These are phyloP conservation scores for Candida xiaguanensis DNA, from an alignment of 805 yeast genomes.

Conservation along the genomic window DNA sequence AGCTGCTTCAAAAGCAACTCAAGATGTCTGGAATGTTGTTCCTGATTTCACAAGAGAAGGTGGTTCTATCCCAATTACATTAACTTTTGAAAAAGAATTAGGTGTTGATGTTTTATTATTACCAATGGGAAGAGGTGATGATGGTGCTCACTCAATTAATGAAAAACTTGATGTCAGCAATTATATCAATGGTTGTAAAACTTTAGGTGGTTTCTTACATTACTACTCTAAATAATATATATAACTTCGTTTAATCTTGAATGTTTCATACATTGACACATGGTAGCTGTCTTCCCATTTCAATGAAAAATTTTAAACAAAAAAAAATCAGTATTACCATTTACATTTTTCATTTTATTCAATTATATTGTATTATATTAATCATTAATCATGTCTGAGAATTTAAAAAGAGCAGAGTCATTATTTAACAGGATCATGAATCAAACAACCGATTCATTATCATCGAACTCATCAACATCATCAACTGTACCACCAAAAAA, in stretches of 20 bases:
- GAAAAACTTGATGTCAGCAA: constrained; percentile 88
- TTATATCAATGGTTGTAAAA: constrained; percentile 90
- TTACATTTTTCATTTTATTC: neutral
- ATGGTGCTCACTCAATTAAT: constrained; percentile 97
- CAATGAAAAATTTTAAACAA: neutral
- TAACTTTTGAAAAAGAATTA: constrained; percentile 85
- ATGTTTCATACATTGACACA: neutral
- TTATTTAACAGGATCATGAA: constrained; percentile 45
- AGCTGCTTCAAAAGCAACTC: constrained; percentile 93
- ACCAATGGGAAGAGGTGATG: constrained; percentile 99
- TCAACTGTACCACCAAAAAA: neutral
- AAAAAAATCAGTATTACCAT: neutral
- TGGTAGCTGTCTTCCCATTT: neutral
- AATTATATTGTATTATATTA: too few species aligned
- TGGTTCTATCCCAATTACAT: constrained; percentile 96
- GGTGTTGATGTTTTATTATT: constrained; percentile 82
- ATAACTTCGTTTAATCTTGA: neutral
- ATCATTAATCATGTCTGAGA: constrained; percentile 47
- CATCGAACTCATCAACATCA: neutral
- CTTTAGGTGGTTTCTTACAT: constrained; percentile 90
- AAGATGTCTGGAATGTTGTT: constrained; percentile 89
- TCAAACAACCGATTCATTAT: constrained; percentile 20
- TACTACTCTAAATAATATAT: constrained; percentile 47
- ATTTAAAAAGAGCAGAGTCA: constrained; percentile 44
- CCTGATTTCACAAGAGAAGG: constrained; percentile 99